Percentiles rank a stretch among this genome's conserved stretches.
phyloP scores from a whole-genome alignment of 768 basidiomycete genomes.

The Austroboletus eburneus region DNA sequence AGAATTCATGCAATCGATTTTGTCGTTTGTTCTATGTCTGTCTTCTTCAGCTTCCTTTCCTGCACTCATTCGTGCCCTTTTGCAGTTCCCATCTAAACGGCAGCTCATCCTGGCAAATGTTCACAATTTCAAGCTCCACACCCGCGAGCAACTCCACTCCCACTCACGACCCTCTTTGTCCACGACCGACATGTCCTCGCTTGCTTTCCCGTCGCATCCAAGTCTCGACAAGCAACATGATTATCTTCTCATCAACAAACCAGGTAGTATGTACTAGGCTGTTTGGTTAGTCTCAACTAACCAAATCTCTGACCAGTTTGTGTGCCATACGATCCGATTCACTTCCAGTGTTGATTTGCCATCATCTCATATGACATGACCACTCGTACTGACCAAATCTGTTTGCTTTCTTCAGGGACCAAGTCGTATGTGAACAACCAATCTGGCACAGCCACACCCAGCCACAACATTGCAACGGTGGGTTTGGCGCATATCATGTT shows the following conservation, averaged over 20 bases:
- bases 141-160: conserved; percentile 35
- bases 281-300: conserved; percentile 4
- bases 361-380: neutral
- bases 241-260: conserved; percentile 94
- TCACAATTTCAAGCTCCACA: conserved; percentile 20
- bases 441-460: no score
- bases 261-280: conserved; percentile 90
- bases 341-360: neutral
- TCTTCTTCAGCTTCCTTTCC: neutral
- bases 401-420: conserved; percentile 52
- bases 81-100: conserved; percentile 20
- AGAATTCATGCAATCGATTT: conserved; percentile 17
- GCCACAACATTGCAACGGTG: no score
- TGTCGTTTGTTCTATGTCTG: conserved; percentile 23
- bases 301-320: conserved; percentile 49
- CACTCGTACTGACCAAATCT: conserved; percentile 29
- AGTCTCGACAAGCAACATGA: conserved; percentile 67
- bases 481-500: no score
- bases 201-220: conserved; percentile 48
- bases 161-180: conserved; percentile 45
- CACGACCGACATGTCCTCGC: conserved; percentile 56
- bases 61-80: neutral
- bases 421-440: conserved; percentile 81
- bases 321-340: conserved; percentile 81
- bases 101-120: conserved; percentile 32